Evolutionary conservation across 176 grass and related monocot species (phyloP), one percentile per base, ranked within the genome.

Genomic region (Chrysopogon serrulatus): DNA sequence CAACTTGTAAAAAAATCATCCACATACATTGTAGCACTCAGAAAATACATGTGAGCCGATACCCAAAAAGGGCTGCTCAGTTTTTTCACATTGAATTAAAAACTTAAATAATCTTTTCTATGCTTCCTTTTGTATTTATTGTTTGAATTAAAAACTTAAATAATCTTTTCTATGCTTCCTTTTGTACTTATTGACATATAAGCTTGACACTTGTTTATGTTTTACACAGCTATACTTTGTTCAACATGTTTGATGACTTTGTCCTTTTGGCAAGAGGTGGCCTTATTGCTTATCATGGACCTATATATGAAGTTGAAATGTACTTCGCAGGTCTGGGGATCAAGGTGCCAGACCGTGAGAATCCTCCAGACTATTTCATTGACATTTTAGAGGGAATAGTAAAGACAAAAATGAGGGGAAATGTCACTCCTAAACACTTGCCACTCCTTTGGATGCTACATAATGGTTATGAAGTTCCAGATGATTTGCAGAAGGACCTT

Each of bases 201-300:
- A 85, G 84, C 17, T 21, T 90, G 70, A 83, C 81, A 16, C 24
- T 16, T 10, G 45, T 68, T 49, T 40, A 66, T 85, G 74, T 82
- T 56, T 33, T 86, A 42, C n/a, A 72, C 90, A 94, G 92, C 90
- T 94, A 92, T 77, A 90, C 82, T 77, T 87, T 94, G 82, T 92
- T 92, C 92, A 92, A 86, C 78, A 92, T 92, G 87, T 94, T 92
- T 82, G 90, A 94, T 21, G 87, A 94, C 76, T 87, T 94, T 68
- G 88, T 94, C 72, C 90, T 94, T 83, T 83, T 94, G 90, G 90
- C 92, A 88, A 94, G 88, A 86, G 92, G 92, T 65, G 92, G 92
- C 51, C 87, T 94, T 76, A 88, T 87, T 90, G 87, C 82, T 83
- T 92, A 94, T 74, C 84, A 86, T 83, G 90, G 92, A 10, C 82